These are phyloP conservation scores for Colletotrichum sansevieriae DNA, from an alignment of 2,329 filamentous ascomycete genomes.

Conservation along the genomic window DNA sequence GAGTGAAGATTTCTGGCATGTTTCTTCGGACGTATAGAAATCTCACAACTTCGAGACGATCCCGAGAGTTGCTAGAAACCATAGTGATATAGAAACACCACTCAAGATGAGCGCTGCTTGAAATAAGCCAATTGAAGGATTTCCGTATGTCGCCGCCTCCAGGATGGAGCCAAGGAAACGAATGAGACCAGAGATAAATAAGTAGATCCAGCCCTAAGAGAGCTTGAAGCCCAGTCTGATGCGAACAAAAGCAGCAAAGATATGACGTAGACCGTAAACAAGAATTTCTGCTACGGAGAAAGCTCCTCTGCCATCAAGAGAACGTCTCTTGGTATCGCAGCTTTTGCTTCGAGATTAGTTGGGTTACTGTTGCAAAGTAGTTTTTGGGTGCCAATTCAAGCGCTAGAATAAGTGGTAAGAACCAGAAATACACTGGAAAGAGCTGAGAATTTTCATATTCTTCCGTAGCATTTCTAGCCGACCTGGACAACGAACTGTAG, in stretches of 20 bases:
- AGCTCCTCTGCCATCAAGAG: slow-evolving; percentile 2
- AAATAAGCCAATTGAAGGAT: background rate
- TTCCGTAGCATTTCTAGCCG: no score
- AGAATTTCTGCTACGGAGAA: background rate
- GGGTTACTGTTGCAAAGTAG: no score
- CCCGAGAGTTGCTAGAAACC: background rate
- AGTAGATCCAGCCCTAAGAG: background rate
- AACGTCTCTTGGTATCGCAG: background rate
- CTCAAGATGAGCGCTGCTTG: background rate
- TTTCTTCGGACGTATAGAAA: background rate
- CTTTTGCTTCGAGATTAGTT: background rate
- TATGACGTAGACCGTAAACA: background rate
- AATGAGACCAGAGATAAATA: background rate
- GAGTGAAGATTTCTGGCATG: background rate
- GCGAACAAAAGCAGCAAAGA: background rate
- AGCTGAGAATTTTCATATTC: no score
- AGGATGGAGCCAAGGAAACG: background rate
- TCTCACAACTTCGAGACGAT: background rate
- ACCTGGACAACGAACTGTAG: no score
- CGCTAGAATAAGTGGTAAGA: no score
- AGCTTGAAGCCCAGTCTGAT: background rate
- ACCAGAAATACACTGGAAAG: no score
- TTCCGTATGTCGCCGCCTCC: background rate
- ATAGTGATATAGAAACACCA: background rate
- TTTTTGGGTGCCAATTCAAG: no score